Percentiles rank a stretch among this genome's conserved stretches.
phyloP scores from a whole-genome alignment of 805 yeast species.

The Wickerhamomyces xylosicus region DNA sequence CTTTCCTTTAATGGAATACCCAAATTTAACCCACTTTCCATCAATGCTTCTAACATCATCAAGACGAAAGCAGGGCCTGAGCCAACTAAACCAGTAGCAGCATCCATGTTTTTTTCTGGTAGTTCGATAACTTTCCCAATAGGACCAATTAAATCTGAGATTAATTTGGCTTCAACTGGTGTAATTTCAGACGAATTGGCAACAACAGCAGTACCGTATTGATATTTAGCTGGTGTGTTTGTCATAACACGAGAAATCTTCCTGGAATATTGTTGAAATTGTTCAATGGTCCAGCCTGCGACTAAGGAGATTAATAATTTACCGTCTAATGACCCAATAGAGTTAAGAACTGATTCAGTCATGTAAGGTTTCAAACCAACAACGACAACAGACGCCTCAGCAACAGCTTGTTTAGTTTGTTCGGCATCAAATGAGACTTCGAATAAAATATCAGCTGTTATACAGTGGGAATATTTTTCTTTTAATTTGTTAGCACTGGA shows the following conservation, averaged over 20 bases:
- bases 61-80: conserved; percentile 95
- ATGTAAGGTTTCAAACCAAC: conserved; percentile 86
- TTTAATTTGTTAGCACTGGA: conserved; percentile 39
- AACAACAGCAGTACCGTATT: conserved; percentile 92
- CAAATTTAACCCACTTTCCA: conserved; percentile 91
- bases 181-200: conserved; percentile 51
- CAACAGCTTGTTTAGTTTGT: conserved; percentile 48
- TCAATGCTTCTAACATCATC: conserved; percentile 80
- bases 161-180: conserved; percentile 27
- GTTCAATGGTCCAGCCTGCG: conserved; percentile 87
- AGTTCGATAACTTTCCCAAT: conserved; percentile 57
- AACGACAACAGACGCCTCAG: conserved; percentile 56
- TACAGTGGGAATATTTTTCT: conserved; percentile 29
- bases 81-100: conserved; percentile 90
- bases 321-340: conserved; percentile 31
- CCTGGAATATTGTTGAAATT: conserved; percentile 39
- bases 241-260: conserved; percentile 91
- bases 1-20: conserved; percentile 86
- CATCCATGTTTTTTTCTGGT: conserved; percentile 93
- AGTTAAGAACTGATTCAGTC: conserved; percentile 49
- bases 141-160: conserved; percentile 45
- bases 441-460: conserved; percentile 35
- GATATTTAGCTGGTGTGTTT: conserved; percentile 90
- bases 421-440: conserved; percentile 37
- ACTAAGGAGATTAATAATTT: conserved; percentile 68